Evolutionary conservation across 305 asterid species (phyloP).

Genomic region (Withania somnifera): DNA sequence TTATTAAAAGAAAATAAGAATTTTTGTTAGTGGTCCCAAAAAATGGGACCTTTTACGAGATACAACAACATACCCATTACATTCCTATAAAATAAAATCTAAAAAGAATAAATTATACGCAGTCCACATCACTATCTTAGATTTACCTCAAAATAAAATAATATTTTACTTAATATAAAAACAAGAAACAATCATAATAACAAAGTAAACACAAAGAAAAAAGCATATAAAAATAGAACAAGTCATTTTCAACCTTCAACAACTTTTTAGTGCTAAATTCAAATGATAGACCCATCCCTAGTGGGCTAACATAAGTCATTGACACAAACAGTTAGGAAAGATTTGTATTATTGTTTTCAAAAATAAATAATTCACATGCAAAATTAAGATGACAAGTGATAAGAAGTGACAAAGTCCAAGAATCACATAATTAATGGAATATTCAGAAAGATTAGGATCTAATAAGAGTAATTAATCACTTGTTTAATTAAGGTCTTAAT

Average conservation of each 20-base stretch:
- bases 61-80: too few relatives aligned
- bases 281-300: constrained; percentile 1
- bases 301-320: constrained; percentile 9
- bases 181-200: too few relatives aligned
- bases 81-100: too few relatives aligned
- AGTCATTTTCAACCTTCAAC: constrained; percentile 14
- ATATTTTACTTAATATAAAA: too few relatives aligned
- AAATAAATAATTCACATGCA: background rate
- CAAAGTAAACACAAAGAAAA: constrained; percentile 15
- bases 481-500: background rate
- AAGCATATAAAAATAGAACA: constrained; percentile 9
- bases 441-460: background rate
- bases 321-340: constrained; percentile 2
- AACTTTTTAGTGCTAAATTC: constrained; percentile 9
- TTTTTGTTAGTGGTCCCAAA: constrained; percentile 33
- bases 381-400: too few relatives aligned
- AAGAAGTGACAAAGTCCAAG: background rate
- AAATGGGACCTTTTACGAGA: constrained; percentile 29
- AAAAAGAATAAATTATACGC: too few relatives aligned
- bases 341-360: background rate
- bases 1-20: background rate
- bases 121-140: too few relatives aligned
- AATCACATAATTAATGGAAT: constrained; percentile 3
- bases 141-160: too few relatives aligned
- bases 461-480: background rate